phyloP scores from a whole-genome alignment of 495 filamentous ascomycete species.

The Daldinia bambusicola region DNA sequence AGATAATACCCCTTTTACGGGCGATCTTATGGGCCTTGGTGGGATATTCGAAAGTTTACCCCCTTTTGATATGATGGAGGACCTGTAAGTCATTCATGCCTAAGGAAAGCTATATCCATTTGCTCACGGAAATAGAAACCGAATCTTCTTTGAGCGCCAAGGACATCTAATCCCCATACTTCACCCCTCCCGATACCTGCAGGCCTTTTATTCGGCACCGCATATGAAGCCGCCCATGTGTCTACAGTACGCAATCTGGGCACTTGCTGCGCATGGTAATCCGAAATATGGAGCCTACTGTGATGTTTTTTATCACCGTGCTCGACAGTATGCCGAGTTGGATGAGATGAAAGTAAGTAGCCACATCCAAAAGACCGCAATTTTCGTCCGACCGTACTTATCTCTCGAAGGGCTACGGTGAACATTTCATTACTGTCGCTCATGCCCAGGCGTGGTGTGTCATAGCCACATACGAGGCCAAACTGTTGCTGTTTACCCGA shows the following conservation, averaged over 20 bases:
- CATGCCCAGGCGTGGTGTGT: slow-evolving; percentile 61
- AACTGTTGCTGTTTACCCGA: slow-evolving; percentile 55
- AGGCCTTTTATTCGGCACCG: slow-evolving; percentile 54
- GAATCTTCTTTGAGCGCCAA: slow-evolving; percentile 54
- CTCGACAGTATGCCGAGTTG: slow-evolving; percentile 59
- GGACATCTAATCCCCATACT: slow-evolving; percentile 54
- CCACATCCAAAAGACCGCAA: neutral
- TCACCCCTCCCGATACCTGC: slow-evolving; percentile 53
- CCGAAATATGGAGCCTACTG: slow-evolving; percentile 53
- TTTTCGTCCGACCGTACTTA: slow-evolving; percentile 9
- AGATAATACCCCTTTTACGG: slow-evolving; percentile 16
- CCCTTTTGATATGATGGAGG: slow-evolving; percentile 59
- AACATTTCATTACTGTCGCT: slow-evolving; percentile 58
- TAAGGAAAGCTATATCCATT: neutral
- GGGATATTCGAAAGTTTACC: slow-evolving; percentile 57
- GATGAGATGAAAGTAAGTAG: slow-evolving; percentile 59
- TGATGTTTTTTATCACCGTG: slow-evolving; percentile 58
- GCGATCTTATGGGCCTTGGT: slow-evolving; percentile 53
- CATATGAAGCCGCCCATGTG: slow-evolving; percentile 60
- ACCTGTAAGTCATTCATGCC: slow-evolving; percentile 51
- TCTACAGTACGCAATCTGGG: slow-evolving; percentile 62
- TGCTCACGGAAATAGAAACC: slow-evolving; percentile 48
- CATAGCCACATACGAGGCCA: slow-evolving; percentile 56
- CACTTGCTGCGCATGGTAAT: slow-evolving; percentile 51
- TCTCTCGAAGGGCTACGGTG: slow-evolving; percentile 49